Percentiles rank a stretch among this genome's conserved stretches.
Evolutionary conservation across 2,329 filamentous ascomycete genomes (phyloP).

Genomic region (Diatrype stigma): DNA sequence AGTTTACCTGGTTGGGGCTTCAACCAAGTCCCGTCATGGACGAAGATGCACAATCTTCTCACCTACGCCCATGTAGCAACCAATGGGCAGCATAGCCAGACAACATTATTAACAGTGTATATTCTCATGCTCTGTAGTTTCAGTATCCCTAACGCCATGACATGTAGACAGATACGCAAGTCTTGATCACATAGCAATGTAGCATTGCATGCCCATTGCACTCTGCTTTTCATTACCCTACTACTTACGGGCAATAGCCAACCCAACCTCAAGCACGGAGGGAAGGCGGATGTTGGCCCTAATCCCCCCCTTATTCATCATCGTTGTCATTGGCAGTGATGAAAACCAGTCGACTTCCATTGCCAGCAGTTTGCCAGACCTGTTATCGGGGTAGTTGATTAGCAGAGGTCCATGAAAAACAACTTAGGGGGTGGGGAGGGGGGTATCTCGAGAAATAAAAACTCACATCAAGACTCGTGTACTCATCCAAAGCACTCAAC

Average conservation of each 20-base stretch:
- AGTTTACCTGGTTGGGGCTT: too few relatives aligned
- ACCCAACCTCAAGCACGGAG: background rate
- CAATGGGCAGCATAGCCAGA: too few relatives aligned
- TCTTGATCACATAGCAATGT: too few relatives aligned
- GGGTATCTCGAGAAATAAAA: background rate
- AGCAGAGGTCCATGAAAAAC: background rate
- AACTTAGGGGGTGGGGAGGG: background rate
- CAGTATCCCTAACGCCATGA: too few relatives aligned
- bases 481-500: conserved; percentile 80
- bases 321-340: conserved; percentile 41
- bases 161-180: too few relatives aligned
- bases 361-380: conserved; percentile 76
- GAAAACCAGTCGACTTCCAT: conserved; percentile 67
- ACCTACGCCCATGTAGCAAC: too few relatives aligned
- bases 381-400: conserved; percentile 28
- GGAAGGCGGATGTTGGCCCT: too few relatives aligned
- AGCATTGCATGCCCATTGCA: too few relatives aligned
- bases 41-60: too few relatives aligned
- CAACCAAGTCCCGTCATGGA: too few relatives aligned
- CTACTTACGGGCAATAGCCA: background rate
- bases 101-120: too few relatives aligned
- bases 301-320: conserved; percentile 11
- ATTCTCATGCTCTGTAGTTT: too few relatives aligned
- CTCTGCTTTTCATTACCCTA: background rate
- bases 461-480: conserved; percentile 84